These are phyloP conservation scores for Selenicereus undatus DNA, from an alignment of 148 eudicot genomes.

Conservation along the genomic window DNA sequence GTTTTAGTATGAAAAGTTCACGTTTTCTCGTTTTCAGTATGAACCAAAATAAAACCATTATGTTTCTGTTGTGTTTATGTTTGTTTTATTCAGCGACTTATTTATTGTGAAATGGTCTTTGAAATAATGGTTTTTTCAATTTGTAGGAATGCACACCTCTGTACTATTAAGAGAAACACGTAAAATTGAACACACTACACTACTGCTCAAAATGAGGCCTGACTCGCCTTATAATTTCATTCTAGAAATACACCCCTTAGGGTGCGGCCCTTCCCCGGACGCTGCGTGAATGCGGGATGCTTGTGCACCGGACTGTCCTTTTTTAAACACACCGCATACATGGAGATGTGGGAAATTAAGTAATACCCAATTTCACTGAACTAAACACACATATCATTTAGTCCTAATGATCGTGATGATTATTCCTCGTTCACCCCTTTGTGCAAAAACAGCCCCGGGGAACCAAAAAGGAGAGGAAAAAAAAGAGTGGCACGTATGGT, in stretches of 20 bases:
- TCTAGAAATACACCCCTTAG: background rate
- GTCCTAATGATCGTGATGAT: background rate
- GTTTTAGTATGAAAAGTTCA: background rate
- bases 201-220: background rate
- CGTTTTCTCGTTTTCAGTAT: background rate
- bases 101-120: background rate
- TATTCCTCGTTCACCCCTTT: too few relatives aligned
- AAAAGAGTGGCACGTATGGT: too few relatives aligned
- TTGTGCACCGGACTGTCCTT: too few relatives aligned
- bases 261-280: too few relatives aligned
- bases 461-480: too few relatives aligned
- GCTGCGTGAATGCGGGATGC: too few relatives aligned
- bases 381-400: background rate
- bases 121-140: background rate
- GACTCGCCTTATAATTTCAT: background rate
- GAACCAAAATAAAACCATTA: background rate
- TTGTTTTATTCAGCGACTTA: background rate
- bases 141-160: too few relatives aligned
- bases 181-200: background rate
- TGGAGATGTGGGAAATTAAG: background rate
- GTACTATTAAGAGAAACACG: too few relatives aligned
- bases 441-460: too few relatives aligned
- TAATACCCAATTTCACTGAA: background rate
- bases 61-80: too few relatives aligned
- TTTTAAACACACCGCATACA: background rate